Base-by-base conservation (phyloP, 192 early-diverging fungal species). In the Backusella macrospora region DNA sequence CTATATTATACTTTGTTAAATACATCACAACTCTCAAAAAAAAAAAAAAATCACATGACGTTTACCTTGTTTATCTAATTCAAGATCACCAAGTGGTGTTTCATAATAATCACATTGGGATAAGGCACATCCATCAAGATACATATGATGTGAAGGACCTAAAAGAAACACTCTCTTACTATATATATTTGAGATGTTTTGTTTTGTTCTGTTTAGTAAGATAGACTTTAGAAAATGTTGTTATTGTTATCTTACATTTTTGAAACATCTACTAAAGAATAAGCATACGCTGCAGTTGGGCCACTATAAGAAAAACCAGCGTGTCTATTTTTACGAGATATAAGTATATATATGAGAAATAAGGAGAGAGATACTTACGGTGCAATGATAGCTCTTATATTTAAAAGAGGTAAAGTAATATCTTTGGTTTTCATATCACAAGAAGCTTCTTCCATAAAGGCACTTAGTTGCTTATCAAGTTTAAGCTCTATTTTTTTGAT, bases 271-370 rank as follows among this genome's bases (percentile, higher is more conserved):
- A 97, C 83, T 65, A 87, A 88, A 68, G 87, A 86, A 81, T 96
- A 99, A 6, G 94, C 96, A 76, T 87, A 95, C 2, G 96, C 97
- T 0, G 96, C 96, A 6, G 94, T 89, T n/a, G 90, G 89, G 3
- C 96, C 96, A 78, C 92, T 92, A 77, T 96, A 98, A 10, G 90
- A 86, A 71, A 91, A 95, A 10, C 97, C 97, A 0, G 97, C 97
- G 80, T 99, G 97, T 40, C 93, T 95, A 78, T 16, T 59, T 26
- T 9, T 43, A 43, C 42, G 10, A 4, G 40, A 42, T n/a, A 34
- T 34, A 34, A 34, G 29, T 34, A 34, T 34, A 34, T 34, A 34
- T 34, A 34, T 34, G 29, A 34, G 29, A 34, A n/a, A n/a, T n/a
- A n/a, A n/a, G n/a, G 29, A 34, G 29, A 34, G 29, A 34, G 29